Evolutionary conservation across 2,329 filamentous ascomycete species (phyloP).

Genomic region (Trichoderma sp.): DNA sequence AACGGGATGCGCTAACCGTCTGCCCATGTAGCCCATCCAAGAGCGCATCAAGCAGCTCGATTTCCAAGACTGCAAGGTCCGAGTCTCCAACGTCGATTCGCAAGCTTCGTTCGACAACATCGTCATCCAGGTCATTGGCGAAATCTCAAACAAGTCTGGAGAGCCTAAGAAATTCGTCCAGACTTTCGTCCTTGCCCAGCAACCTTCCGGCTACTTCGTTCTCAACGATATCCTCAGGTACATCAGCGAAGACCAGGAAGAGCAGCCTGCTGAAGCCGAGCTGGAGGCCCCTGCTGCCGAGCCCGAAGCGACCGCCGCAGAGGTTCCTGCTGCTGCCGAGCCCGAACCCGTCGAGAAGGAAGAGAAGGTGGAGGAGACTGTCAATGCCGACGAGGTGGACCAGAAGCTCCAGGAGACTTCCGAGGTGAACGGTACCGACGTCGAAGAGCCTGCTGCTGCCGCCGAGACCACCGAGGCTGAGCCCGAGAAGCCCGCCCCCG

Average conservation of each 20-base stretch:
- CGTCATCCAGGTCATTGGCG: slow-evolving; percentile 95
- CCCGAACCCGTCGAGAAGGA: slow-evolving; percentile 41
- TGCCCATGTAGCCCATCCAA: slow-evolving; percentile 72
- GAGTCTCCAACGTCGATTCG: slow-evolving; percentile 95
- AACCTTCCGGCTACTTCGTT: slow-evolving; percentile 96
- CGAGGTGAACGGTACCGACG: slow-evolving; percentile 42
- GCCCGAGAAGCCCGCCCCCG: slow-evolving; percentile 38
- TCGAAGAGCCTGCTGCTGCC: slow-evolving; percentile 43
- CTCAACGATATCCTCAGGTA: slow-evolving; percentile 98
- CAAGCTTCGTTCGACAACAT: slow-evolving; percentile 92
- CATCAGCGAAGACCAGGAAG: slow-evolving; percentile 81
- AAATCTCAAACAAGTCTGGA: slow-evolving; percentile 90
- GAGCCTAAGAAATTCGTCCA: slow-evolving; percentile 96
- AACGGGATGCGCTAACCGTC: slow-evolving; percentile 27
- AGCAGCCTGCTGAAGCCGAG: slow-evolving; percentile 52
- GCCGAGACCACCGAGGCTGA: slow-evolving; percentile 46
- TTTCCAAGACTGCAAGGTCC: slow-evolving; percentile 97
- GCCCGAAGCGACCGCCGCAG: slow-evolving; percentile 33
- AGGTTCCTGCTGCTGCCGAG: slow-evolving; percentile 39
- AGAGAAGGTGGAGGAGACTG: slow-evolving; percentile 49
- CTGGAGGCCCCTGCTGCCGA: slow-evolving; percentile 39
- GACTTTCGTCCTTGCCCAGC: slow-evolving; percentile 94
- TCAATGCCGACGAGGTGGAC: slow-evolving; percentile 62
- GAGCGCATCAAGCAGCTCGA: slow-evolving; percentile 91
- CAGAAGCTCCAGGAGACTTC: slow-evolving; percentile 72